Base-by-base conservation (phyloP, 2,329 filamentous ascomycete genomes). In the Celoporthe dispersa region DNA sequence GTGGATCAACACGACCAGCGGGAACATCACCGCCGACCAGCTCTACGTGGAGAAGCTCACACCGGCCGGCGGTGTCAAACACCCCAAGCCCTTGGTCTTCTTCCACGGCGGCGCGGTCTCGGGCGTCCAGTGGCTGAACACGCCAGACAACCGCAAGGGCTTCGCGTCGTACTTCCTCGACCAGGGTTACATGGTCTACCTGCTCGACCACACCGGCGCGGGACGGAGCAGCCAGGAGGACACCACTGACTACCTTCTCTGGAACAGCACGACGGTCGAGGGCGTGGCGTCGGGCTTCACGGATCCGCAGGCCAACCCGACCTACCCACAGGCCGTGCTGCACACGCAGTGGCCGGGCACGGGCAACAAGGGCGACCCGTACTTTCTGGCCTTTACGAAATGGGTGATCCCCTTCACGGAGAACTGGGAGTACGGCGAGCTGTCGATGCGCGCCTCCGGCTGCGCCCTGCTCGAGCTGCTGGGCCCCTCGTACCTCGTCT, bases 361-460 rank as follows among this genome's bases (percentile, higher is more conserved):
- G 11, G 77, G 76, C 2, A 73, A 74, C 51, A 70, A 72, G 12
- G 83, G 84, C 11, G 84, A 87, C 72, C 72, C 80, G 1, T 76
- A 77, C 12, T 87, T 87, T 72, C 84, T 86, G 74, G 77, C 79
- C 5, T 85, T 85, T 74, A 84, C 83, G 76, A 79, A 79, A 41
- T 80, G 80, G 39, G 78, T 83, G 64, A 77, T 84, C 3, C 82
- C 81, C 25, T 79, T 77, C 60, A 75, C 75, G 3, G 71, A 67
- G 11, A 73, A 74, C 66, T 72, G 72, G 44, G 71, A 66, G 16
- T 64, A 73, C 3, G 75, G 71, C n/a, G 73, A 75, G 61, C 44
- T 65, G 14, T 71, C 74, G 31, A 75, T 76, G 68, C 75, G 75
- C 12, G 72, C 72, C 57, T 73, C 75, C 14, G 73, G 72, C 31